Evolutionary conservation across 176 grass and related monocot species (phyloP).

Genomic region (Rhynchospora breviuscula): DNA sequence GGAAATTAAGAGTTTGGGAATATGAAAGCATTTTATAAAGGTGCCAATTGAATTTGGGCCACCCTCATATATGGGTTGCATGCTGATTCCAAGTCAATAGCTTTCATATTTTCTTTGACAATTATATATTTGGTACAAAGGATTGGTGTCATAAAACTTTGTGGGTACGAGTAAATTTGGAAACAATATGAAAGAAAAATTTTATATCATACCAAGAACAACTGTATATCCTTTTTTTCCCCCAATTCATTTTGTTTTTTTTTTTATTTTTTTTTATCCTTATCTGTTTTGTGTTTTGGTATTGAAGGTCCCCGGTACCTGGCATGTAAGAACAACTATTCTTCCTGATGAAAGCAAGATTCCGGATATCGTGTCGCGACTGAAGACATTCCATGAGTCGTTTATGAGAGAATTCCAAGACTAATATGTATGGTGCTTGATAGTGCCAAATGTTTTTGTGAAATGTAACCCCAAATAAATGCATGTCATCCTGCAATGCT

Average conservation of each 20-base stretch:
- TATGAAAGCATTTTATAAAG: neutral
- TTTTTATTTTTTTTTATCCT: neutral
- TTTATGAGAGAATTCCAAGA: conserved; percentile 63
- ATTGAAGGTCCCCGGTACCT: conserved; percentile 30
- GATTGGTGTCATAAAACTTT: too few relatives aligned
- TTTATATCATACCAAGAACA: too few relatives aligned
- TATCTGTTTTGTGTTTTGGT: neutral
- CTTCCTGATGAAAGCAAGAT: conserved; percentile 48
- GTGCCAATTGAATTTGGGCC: neutral
- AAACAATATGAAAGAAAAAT: too few relatives aligned
- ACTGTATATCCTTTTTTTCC: too few relatives aligned
- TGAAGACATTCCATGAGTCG: conserved; percentile 54
- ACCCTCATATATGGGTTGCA: too few relatives aligned
- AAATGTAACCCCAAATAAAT: too few relatives aligned
- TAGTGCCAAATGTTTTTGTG: too few relatives aligned
- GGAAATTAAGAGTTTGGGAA: neutral
- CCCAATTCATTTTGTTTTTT: neutral
- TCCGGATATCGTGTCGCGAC: conserved; percentile 27
- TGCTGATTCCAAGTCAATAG: too few relatives aligned
- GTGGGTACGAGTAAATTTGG: too few relatives aligned
- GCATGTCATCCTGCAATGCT: too few relatives aligned
- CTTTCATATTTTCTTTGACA: too few relatives aligned
- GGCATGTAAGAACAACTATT: conserved; percentile 53
- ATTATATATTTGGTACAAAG: too few relatives aligned
- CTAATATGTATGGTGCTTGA: neutral